Evolutionary conservation across 192 early-diverging fungal genomes (phyloP).

Genomic region (Backusella liffmaniae): DNA sequence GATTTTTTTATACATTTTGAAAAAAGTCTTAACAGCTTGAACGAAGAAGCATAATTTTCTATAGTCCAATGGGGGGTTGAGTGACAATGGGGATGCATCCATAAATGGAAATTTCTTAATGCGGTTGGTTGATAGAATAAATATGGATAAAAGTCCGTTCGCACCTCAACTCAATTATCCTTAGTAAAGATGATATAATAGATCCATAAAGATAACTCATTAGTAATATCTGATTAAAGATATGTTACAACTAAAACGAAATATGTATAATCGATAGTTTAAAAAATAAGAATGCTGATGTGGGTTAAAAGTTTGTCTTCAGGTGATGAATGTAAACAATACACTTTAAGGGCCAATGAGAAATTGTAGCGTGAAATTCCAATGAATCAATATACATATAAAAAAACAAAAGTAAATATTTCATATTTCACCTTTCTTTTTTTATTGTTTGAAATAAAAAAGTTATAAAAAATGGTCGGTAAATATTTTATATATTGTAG

Average conservation of each 20-base stretch:
- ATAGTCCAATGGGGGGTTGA: no score
- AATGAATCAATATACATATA: background rate
- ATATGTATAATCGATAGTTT: background rate
- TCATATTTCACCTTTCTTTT: background rate
- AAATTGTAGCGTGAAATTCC: background rate
- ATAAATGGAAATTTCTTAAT: background rate
- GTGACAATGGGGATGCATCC: background rate
- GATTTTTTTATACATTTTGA: background rate
- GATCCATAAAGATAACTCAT: background rate
- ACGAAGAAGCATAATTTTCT: no score
- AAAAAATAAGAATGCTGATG: background rate
- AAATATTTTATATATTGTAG: background rate
- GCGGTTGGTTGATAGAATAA: background rate
- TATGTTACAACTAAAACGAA: background rate
- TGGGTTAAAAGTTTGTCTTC: background rate
- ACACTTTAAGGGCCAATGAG: background rate
- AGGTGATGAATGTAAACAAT: conserved; percentile 2
- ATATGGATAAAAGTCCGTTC: background rate
- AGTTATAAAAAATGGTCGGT: background rate
- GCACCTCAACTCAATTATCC: background rate
- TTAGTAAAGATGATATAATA: background rate
- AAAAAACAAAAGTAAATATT: background rate
- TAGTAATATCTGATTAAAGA: background rate
- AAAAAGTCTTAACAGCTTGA: background rate
- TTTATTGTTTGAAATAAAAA: background rate